Evolutionary conservation across 306 rosid species (phyloP), one percentile per base, ranked within the genome.

Genomic region (Quercus wislizeni): DNA sequence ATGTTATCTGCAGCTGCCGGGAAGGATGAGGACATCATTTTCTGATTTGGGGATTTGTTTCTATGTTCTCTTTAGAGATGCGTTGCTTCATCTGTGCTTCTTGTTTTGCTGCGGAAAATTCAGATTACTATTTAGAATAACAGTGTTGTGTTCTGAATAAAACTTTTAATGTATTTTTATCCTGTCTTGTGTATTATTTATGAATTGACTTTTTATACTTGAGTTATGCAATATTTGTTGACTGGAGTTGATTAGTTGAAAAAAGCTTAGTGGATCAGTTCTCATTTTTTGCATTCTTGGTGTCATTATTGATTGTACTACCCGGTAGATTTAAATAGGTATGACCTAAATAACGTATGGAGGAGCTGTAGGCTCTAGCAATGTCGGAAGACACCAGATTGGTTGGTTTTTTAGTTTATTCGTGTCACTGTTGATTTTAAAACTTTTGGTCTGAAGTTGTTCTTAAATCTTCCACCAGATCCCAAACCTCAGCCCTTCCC

Each of bases 1-100:
- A 20, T 92, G 69, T 84, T 92, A 93, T 73, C 90, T 72, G 93
- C 71, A 17, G 81, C 84, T 19, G 9, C 68, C 11, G 86, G 77
- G 80, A 94, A 85, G 83, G 99, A 92, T 10, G 94, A 90, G 51
- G 97, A 92, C 84, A 91, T 94, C 68, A 85, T 92, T 74, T 94
- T 92, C 88, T 92, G 85, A 86, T 43, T 54, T 49, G 73, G 78
- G 73, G 74, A 74, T 73, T 61, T 63, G 69, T 76, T 84, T 77
- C 63, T 49, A n/a, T 73, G 70, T 74, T 58, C n/a, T 55, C 79
- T 25, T 71, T 69, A 31, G 46, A 69, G 76, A 81, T 68, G 54
- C 0, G 54, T 49, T 49, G 54, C 54, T 12, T 49, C 54, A 4
- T 13, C 46, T 41, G 46, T 41, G 46, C 46, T 74, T 49, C 76